A percentile compares a stretch with the other conserved stretches of the same genome.
phyloP scores from a whole-genome alignment of 2,329 filamentous ascomycete species.

The Penicillium sp. region DNA sequence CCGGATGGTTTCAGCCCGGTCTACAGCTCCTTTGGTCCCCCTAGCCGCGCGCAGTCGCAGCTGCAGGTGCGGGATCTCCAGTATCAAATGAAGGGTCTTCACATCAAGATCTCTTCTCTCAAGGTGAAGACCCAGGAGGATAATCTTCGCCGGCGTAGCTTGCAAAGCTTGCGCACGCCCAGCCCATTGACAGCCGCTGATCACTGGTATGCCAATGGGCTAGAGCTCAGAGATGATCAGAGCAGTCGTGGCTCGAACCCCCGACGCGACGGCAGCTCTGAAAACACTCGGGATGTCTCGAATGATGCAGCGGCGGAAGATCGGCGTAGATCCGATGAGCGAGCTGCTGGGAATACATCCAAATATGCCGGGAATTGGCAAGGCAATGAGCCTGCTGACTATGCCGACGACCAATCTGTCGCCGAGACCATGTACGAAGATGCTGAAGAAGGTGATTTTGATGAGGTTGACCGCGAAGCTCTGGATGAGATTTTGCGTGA shows the following conservation, averaged over 20 bases:
- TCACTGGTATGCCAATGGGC: conserved; percentile 51
- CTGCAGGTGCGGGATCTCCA: conserved; percentile 72
- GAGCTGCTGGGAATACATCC: neutral
- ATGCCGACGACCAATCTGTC: conserved; percentile 31
- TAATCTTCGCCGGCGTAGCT: conserved; percentile 71
- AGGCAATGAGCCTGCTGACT: conserved; percentile 15
- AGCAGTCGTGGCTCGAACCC: conserved; percentile 38
- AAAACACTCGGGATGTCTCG: conserved; percentile 21
- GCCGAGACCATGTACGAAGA: conserved; percentile 45
- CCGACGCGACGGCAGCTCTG: conserved; percentile 38
- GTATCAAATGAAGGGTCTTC: conserved; percentile 81
- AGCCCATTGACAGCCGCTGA: conserved; percentile 78
- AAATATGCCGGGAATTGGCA: conserved; percentile 11
- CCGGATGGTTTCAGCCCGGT: conserved; percentile 39
- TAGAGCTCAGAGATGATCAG: conserved; percentile 37
- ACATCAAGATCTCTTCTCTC: conserved; percentile 78
- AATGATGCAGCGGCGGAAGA: conserved; percentile 7
- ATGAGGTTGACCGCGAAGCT: conserved; percentile 62
- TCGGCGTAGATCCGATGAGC: conserved; percentile 5
- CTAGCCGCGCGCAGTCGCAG: conserved; percentile 69
- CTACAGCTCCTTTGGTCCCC: conserved; percentile 43
- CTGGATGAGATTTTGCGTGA: conserved; percentile 53
- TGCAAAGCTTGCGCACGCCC: conserved; percentile 71
- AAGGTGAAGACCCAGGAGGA: conserved; percentile 78
- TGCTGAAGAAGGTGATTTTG: conserved; percentile 43